These are phyloP conservation scores for Oxyria digyna DNA, from an alignment of 148 eudicot species.

Conservation along the genomic window DNA sequence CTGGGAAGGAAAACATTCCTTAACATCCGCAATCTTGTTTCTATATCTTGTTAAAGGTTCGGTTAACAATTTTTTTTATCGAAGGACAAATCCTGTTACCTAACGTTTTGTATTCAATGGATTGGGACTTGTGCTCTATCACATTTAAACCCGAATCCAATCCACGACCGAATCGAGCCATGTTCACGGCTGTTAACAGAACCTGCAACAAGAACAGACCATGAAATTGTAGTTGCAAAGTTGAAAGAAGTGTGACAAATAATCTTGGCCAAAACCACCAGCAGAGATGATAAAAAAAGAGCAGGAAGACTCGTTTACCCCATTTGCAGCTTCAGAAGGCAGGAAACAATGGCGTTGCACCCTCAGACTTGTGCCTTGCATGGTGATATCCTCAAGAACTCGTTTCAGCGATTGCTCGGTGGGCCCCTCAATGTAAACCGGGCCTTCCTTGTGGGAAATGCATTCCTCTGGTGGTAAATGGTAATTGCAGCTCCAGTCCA, in stretches of 20 bases:
- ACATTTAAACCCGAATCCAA: too few species aligned
- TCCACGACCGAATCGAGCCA: too few species aligned
- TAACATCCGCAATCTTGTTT: too few species aligned
- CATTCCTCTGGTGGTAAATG: constrained; percentile 72
- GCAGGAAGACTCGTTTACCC: constrained; percentile 3
- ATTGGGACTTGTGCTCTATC: too few species aligned
- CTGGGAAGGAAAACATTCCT: too few species aligned
- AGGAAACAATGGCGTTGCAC: constrained; percentile 7
- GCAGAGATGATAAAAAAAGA: neutral
- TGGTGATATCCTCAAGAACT: constrained; percentile 65
- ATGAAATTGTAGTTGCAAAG: neutral
- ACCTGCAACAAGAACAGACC: neutral
- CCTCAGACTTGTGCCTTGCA: constrained; percentile 31
- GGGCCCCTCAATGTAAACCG: constrained; percentile 75
- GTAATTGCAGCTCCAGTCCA: constrained; percentile 87
- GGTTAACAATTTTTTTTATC: too few species aligned
- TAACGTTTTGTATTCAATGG: too few species aligned
- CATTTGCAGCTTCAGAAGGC: constrained; percentile 6
- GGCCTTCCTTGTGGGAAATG: constrained; percentile 52
- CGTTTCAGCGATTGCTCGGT: constrained; percentile 74
- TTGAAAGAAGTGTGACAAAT: neutral
- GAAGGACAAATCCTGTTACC: too few species aligned
- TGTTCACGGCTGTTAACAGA: neutral
- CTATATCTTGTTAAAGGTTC: too few species aligned
- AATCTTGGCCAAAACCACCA: neutral